Base-by-base conservation (phyloP, 2,329 filamentous ascomycete species). In the Aspergillus sp. region DNA sequence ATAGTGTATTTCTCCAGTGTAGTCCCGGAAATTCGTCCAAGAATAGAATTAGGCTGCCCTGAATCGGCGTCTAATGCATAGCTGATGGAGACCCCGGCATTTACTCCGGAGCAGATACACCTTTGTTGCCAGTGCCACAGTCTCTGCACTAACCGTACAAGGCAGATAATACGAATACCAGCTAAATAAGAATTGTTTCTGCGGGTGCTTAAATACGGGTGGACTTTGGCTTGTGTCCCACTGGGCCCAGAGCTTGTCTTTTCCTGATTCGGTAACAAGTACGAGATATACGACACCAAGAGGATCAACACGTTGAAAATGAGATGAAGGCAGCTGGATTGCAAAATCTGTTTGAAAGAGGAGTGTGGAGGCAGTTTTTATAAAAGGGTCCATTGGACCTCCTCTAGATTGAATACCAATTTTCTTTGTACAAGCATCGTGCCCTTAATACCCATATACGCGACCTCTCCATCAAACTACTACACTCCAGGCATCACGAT, bases 221-320 rank as follows among this genome's bases (percentile, higher is more conserved):
- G 10, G 35, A 17, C 20, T 53, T 35, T 42, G 36, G 20, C n/a
- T 14, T 8, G 35, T 38, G 35, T 38, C 35, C 35, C 6, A 38
- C 35, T 38, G 41, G 11, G 42, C 30, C 19, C 35, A 16, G 26
- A 22, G 26, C 36, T 38, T 30, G 19, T 22, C 33, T 24, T 47
- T 49, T 42, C 58, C 55, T 24, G 17, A 56, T 55, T 14, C 7
- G 52, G 60, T 33, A 46, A 54, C 16, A 30, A 36, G 52, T 60
- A 60, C 60, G 58, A 59, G 52, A 53, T 48, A 55, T 58, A 61
- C 57, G 59, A 61, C 43, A 13, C 6, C 3, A 8, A 45, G 13
- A 35, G 38, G 38, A 35, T 26, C 5, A 35, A 22, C 40, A 42
- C 14, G 14, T 16, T 16, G 38, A n/a, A 10, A 19, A 10, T 41